Conservation (phyloP, 768 basidiomycete genomes). For the Hemileccinum impolitum region DNA sequence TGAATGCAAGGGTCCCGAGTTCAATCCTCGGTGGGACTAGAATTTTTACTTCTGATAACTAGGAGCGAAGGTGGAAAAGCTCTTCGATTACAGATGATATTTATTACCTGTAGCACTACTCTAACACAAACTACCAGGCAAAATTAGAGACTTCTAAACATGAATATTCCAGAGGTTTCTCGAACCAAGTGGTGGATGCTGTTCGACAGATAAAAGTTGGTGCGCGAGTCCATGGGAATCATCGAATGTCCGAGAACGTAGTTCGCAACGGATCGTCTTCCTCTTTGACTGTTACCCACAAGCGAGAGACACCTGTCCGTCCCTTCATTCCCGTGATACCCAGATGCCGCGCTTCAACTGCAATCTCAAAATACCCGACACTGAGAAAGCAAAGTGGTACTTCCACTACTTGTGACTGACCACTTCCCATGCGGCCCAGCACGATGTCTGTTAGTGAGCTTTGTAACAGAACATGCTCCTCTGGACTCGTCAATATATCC, state of each 20-base stretch:
- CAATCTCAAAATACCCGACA: conserved; percentile 56
- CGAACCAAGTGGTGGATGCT: too few species aligned
- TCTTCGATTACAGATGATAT: too few species aligned
- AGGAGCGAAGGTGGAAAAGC: too few species aligned
- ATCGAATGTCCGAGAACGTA: not conserved
- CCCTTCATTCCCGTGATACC: conserved; percentile 10
- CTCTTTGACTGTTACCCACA: conserved; percentile 13
- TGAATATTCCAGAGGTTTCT: too few species aligned
- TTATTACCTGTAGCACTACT: too few species aligned
- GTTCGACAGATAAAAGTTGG: too few species aligned
- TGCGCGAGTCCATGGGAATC: not conserved
- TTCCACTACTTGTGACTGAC: conserved; percentile 49
- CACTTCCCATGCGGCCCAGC: conserved; percentile 58
- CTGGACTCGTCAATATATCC: conserved; percentile 54
- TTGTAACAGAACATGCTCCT: conserved; percentile 66
- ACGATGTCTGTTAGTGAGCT: conserved; percentile 60
- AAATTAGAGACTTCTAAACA: too few species aligned
- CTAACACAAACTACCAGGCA: too few species aligned
- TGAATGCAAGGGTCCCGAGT: conserved; percentile 61
- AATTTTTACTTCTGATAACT: conserved; percentile 25
- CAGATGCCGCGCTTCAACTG: conserved; percentile 34
- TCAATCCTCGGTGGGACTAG: conserved; percentile 62
- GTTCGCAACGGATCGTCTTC: conserved; percentile 7
- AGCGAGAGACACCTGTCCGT: conserved; percentile 22
- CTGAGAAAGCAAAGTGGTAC: conserved; percentile 71